These are phyloP conservation scores for Nematodospora anomalae DNA, from an alignment of 1,139 yeast species.

Conservation along the genomic window DNA sequence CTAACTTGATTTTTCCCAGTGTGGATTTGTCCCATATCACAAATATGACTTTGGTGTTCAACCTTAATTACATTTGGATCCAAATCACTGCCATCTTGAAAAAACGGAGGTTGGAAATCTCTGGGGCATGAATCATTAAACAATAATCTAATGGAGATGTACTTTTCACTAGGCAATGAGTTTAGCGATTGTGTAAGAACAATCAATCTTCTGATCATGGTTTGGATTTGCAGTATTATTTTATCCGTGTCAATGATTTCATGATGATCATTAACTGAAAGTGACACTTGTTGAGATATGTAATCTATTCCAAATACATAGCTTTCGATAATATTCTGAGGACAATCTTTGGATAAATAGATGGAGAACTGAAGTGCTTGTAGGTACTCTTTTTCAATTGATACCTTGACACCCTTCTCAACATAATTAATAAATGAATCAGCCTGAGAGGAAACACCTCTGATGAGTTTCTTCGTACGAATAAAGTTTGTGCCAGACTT, in stretches of 20 bases:
- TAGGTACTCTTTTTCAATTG: constrained; percentile 40
- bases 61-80: constrained; percentile 19
- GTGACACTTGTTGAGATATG: constrained; percentile 12
- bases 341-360: constrained; percentile 36
- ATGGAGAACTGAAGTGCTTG: constrained; percentile 48
- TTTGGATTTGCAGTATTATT: constrained; percentile 27
- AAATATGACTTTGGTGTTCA: constrained; percentile 3
- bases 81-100: constrained; percentile 33
- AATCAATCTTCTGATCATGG: constrained; percentile 47
- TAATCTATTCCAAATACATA: constrained; percentile 51
- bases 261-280: constrained; percentile 4
- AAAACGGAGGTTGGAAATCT: constrained; percentile 48
- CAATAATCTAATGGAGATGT: constrained; percentile 44
- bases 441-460: constrained; percentile 33
- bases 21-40: constrained; percentile 13
- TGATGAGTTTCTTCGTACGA: constrained; percentile 44
- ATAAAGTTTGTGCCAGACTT: constrained; percentile 25
- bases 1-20: constrained; percentile 11
- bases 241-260: constrained; percentile 17
- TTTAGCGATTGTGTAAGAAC: constrained; percentile 53
- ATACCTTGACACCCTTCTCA: constrained; percentile 47
- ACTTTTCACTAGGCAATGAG: constrained; percentile 46
- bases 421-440: constrained; percentile 47
- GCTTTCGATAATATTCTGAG: constrained; percentile 43
- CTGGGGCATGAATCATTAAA: constrained; percentile 48